phyloP scores from a whole-genome alignment of 1,139 yeast genomes.

The Pneumocystis carinii region DNA sequence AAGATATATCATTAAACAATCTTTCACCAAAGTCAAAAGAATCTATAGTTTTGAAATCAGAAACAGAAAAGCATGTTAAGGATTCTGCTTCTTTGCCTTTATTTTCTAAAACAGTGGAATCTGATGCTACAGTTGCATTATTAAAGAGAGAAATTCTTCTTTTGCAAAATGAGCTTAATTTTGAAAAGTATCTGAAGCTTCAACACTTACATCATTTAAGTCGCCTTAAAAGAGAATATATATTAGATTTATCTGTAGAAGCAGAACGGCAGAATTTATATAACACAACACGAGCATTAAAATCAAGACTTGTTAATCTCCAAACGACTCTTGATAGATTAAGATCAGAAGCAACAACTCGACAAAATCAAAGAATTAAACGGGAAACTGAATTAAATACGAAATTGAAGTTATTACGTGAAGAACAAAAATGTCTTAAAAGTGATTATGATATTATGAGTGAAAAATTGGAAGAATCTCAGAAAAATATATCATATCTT shows the following conservation, averaged over 20 bases:
- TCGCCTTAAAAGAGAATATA: constrained; percentile 20
- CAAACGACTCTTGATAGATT: constrained; percentile 6
- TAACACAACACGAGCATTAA: constrained; percentile 10
- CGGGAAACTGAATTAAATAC: constrained; percentile 11
- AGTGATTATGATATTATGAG: constrained; percentile 1
- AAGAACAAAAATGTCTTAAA: constrained; percentile 8
- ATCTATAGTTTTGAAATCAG: not conserved
- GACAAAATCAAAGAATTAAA: constrained; percentile 8
- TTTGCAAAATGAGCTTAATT: constrained; percentile 47
- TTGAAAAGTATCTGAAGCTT: constrained; percentile 40
- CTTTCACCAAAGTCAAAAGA: not conserved
- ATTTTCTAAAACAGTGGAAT: not conserved
- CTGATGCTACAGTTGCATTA: constrained; percentile 4
- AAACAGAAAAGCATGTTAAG: not conserved
- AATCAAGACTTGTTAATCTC: constrained; percentile 9
- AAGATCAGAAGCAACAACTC: constrained; percentile 9
- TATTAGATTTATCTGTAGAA: constrained; percentile 12
- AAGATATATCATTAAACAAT: not conserved
- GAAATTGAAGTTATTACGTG: constrained; percentile 11
- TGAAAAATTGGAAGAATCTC: not conserved
- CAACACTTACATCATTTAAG: constrained; percentile 36
- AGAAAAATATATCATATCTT: not conserved
- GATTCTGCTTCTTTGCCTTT: not conserved
- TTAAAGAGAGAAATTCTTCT: constrained; percentile 42
- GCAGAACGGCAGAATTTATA: constrained; percentile 12